These are phyloP conservation scores for Emmonsia crescens DNA, from an alignment of 2,329 filamentous ascomycete species.

Conservation along the genomic window DNA sequence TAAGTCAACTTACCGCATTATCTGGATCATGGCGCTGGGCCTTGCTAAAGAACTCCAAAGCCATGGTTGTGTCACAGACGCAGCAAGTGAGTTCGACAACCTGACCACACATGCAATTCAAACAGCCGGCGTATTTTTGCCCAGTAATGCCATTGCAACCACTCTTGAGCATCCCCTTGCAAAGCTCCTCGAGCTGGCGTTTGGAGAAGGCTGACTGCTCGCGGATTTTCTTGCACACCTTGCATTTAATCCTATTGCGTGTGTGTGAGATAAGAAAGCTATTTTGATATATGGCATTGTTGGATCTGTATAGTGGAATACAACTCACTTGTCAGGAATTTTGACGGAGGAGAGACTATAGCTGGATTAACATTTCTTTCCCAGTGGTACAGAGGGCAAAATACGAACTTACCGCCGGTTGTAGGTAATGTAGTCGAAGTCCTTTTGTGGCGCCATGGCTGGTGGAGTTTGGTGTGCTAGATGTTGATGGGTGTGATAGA, in stretches of 20 bases:
- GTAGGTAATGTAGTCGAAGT: slow-evolving; percentile 18
- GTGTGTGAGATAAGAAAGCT: neutral
- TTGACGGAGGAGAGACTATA: slow-evolving; percentile 19
- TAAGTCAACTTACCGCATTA: slow-evolving; percentile 30
- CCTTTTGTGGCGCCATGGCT: slow-evolving; percentile 12
- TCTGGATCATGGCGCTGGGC: slow-evolving; percentile 37
- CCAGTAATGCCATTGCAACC: slow-evolving; percentile 11
- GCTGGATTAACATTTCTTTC: neutral
- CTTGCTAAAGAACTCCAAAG: slow-evolving; percentile 41
- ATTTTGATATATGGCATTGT: neutral
- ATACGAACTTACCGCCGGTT: slow-evolving; percentile 15
- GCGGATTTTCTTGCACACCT: slow-evolving; percentile 35
- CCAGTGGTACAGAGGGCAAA: neutral
- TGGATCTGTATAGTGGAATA: neutral
- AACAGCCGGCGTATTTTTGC: slow-evolving; percentile 30
- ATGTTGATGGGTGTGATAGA: neutral
- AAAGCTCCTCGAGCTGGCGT: slow-evolving; percentile 34
- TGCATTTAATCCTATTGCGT: slow-evolving; percentile 36
- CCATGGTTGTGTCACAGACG: slow-evolving; percentile 38
- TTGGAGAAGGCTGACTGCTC: slow-evolving; percentile 34
- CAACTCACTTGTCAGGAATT: slow-evolving; percentile 25
- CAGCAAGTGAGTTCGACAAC: slow-evolving; percentile 39
- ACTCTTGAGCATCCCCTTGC: slow-evolving; percentile 16
- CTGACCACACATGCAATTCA: slow-evolving; percentile 33
- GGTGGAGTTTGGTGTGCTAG: neutral